phyloP scores from a whole-genome alignment of 148 eudicot genomes.

The Vaccinium corymbosum region DNA sequence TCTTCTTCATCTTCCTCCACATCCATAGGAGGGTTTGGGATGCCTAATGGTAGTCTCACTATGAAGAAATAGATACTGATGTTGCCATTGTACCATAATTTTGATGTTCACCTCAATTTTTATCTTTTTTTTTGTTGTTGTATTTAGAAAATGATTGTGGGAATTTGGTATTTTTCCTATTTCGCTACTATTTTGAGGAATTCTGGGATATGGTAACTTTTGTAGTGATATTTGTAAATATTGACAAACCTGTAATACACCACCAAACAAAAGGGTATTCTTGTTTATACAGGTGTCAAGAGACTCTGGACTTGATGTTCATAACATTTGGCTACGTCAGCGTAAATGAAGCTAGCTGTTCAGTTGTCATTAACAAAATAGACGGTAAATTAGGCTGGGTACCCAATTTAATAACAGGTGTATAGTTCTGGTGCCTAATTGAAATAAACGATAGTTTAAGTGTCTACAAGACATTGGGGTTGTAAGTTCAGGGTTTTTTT shows the following conservation, averaged over 20 bases:
- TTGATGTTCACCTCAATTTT: not conserved
- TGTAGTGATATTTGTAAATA: not conserved
- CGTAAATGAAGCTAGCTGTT: too few relatives aligned
- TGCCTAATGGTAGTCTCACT: constrained; percentile 28
- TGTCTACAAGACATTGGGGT: too few relatives aligned
- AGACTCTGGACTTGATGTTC: too few relatives aligned
- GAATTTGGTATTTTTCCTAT: not conserved
- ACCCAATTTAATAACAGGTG: too few relatives aligned
- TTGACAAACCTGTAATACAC: not conserved
- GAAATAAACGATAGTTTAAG: too few relatives aligned
- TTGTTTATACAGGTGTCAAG: not conserved
- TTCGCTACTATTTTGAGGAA: not conserved
- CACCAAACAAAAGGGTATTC: not conserved
- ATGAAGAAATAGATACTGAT: constrained; percentile 25
- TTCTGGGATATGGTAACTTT: not conserved
- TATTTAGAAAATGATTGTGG: not conserved
- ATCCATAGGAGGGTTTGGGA: constrained; percentile 24
- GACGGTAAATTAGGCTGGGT: too few relatives aligned
- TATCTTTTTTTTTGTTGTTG: not conserved
- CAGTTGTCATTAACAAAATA: too few relatives aligned
- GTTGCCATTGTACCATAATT: not conserved
- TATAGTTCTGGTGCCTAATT: too few relatives aligned
- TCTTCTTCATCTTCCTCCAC: constrained; percentile 64
- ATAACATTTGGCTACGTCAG: too few relatives aligned
- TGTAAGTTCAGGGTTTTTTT: too few relatives aligned